A percentile compares a stretch with the other conserved stretches of the same genome.
phyloP scores from a whole-genome alignment of 2,329 filamentous ascomycete genomes.

The Pseudogymnoascus sp. region DNA sequence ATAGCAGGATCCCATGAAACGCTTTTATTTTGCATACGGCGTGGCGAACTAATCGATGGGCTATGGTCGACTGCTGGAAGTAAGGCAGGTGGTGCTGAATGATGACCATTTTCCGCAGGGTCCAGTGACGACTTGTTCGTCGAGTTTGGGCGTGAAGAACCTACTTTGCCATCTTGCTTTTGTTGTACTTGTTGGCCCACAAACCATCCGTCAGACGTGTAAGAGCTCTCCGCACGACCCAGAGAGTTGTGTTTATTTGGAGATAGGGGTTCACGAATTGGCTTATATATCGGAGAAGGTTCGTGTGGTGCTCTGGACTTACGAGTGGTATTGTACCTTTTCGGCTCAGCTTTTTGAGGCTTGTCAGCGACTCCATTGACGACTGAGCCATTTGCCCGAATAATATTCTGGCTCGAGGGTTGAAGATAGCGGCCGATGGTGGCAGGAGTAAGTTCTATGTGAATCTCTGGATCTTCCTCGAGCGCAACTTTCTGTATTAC shows the following conservation, averaged over 20 bases:
- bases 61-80: not conserved
- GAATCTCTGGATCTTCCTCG: not conserved
- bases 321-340: not conserved
- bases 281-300: not conserved
- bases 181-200: not conserved
- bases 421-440: not conserved
- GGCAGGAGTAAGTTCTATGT: not conserved
- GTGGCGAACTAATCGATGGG: not conserved
- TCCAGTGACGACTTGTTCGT: not conserved
- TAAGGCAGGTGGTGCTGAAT: not conserved
- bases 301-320: not conserved
- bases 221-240: not conserved
- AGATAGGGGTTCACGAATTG: not conserved
- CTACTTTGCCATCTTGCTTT: not conserved
- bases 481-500: not conserved
- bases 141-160: not conserved
- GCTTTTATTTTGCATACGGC: not conserved
- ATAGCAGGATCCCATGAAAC: conserved; percentile 3
- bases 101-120: not conserved
- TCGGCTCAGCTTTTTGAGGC: not conserved
- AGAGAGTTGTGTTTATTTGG: not conserved
- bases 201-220: not conserved
- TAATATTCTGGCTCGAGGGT: not conserved
- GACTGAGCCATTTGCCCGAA: not conserved
- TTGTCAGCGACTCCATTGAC: too few relatives aligned